Base-by-base conservation (phyloP, 2,329 filamentous ascomycete genomes). In the Alternaria brassicae region DNA sequence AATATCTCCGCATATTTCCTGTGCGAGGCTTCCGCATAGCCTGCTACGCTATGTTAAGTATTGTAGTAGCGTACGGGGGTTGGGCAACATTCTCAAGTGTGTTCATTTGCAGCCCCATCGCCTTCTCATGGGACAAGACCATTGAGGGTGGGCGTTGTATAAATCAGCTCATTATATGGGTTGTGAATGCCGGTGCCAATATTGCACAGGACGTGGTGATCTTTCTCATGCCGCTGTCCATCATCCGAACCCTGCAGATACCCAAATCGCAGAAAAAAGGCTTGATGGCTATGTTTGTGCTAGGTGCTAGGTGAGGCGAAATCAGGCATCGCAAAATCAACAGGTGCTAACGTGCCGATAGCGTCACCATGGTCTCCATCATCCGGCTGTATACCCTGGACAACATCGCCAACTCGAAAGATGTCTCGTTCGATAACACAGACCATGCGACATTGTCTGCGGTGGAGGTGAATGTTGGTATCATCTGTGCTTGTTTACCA, bases 291-390 rank as follows among this genome's bases (percentile, higher is more conserved):
- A 72, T 80, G 48, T 79, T 81, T 53, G 70, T 71, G 5, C 65
- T 80, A 30, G 78, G 77, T 34, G 68, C 68, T 8, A 74, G 78
- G 78, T 81, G 69, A 59, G 76, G 66, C 32, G 42, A 12, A 1
- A 13, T 40, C 47, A 34, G 28, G 9, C 23, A 12, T 42, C 34
- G 15, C 37, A 37, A 21, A 30, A 10, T n/a, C 32, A 19, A 12
- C 8, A 49, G 25, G 28, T 13, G 36, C 63, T 67, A 53, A 69
- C 41, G 12, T 13, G 27, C 6, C 32, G 6, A 39, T 56, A 77
- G 76, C 47, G 75, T 73, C 23, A 72, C 68, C 21, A 45, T 77
- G 10, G 61, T 77, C 30, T 77, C 75, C 0, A 67, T 77, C n/a
- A 58, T 78, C 13, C 74, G 76, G 5, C 63, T 78, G 8, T 69